Evolutionary conservation across 2,329 filamentous ascomycete species (phyloP).

Genomic region (Aspergillus novoparasiticus): DNA sequence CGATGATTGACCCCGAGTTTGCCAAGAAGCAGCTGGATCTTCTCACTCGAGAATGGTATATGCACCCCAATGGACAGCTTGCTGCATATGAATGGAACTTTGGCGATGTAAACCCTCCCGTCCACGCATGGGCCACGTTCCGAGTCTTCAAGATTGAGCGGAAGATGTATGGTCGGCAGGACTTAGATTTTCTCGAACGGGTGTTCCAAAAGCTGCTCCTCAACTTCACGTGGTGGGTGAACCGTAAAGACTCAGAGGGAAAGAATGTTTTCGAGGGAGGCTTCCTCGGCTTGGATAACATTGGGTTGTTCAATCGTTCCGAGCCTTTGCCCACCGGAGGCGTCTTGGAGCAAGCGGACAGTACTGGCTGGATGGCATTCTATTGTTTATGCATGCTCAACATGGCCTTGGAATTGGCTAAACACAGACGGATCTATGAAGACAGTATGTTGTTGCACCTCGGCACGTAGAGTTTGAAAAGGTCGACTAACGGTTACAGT

Average conservation of each 20-base stretch:
- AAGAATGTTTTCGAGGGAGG: conserved; percentile 98
- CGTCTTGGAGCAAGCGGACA: conserved; percentile 92
- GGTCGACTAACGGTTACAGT: conserved; percentile 48
- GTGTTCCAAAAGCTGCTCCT: conserved; percentile 95
- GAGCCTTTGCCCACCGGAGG: conserved; percentile 93
- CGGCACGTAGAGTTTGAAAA: not conserved
- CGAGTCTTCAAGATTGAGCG: conserved; percentile 97
- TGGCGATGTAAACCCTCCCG: conserved; percentile 92
- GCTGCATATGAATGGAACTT: conserved; percentile 98
- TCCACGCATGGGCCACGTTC: conserved; percentile 95
- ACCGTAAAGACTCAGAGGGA: conserved; percentile 88
- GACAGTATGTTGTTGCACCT: conserved; percentile 56
- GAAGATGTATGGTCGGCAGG: conserved; percentile 92
- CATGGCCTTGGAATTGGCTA: conserved; percentile 90
- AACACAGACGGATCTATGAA: conserved; percentile 92
- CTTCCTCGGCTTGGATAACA: conserved; percentile 94
- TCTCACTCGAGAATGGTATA: conserved; percentile 97
- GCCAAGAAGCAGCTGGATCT: conserved; percentile 97
- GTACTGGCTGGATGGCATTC: conserved; percentile 98
- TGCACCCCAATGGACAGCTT: conserved; percentile 94
- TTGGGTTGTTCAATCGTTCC: conserved; percentile 94
- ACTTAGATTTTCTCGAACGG: conserved; percentile 91
- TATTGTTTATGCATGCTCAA: conserved; percentile 97
- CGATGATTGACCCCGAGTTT: conserved; percentile 97
- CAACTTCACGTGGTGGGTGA: conserved; percentile 99